Base-by-base conservation (phyloP, 306 rosid genomes). In the Cajanus cajan region DNA sequence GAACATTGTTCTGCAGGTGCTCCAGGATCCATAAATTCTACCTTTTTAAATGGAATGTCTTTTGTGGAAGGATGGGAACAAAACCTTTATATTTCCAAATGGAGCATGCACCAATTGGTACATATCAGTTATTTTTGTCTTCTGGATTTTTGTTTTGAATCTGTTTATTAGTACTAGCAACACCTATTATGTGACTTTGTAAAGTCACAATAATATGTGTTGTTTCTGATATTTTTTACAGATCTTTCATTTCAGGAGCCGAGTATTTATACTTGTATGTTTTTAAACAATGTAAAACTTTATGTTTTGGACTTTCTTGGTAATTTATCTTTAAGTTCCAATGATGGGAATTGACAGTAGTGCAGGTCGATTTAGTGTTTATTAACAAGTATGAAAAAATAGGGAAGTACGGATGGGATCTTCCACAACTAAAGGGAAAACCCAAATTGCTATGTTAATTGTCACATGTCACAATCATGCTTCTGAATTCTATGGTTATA, bases 71-170 rank as follows among this genome's bases (percentile, higher is more conserved):
- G 99, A 70, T 95, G 99, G 99, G 95, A 93, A 82, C 90, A 91
- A 73, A 91, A 83, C 45, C 80, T 95, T 80, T 95, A 74, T 78
- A 89, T 95, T 86, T 93, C 99, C 70, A 95, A 95, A 86, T 95
- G 99, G 99, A 90, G 90, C 92, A 90, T 95, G 95, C 99, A 95
- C 89, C 98, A 95, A 73, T 82, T 95, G 98, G 99, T 95, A 95
- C 64, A 82, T 28, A 63, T 74, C 52, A 78, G 50, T 74, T 72
- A 33, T 69, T 70, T 76, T 33, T 50, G 43, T 25, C 7, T 22
- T 76, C 48, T 75, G 40, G 10, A 66, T 18, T 70, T 74, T 55
- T 68, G 75, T 73, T 25, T 45, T 76, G 55, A 73, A 16, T 61
- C 51, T n/a, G 18, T 39, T 51, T 22, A 15, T 61, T 58, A 6